Evolutionary conservation across 2,329 filamentous ascomycete species (phyloP).

Genomic region (Calonectria henricotiae): DNA sequence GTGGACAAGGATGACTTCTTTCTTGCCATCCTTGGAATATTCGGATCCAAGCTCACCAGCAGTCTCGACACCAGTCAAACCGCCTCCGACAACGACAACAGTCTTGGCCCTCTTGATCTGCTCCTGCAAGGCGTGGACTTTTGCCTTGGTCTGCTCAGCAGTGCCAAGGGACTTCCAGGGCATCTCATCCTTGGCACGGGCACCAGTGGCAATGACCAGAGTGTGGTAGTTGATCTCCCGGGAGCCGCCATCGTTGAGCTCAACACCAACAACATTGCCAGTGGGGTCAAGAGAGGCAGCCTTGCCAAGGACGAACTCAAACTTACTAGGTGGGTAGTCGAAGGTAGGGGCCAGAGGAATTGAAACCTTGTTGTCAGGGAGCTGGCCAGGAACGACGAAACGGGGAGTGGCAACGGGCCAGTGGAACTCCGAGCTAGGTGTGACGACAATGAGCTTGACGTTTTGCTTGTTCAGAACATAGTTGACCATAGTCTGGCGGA

Average conservation of each 20-base stretch:
- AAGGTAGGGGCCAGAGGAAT: conserved; percentile 62
- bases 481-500: conserved; percentile 68
- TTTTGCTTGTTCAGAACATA: conserved; percentile 59
- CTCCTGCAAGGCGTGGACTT: conserved; percentile 57
- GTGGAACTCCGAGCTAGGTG: conserved; percentile 67
- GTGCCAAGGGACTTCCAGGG: conserved; percentile 68
- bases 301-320: conserved; percentile 69
- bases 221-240: conserved; percentile 66
- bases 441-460: conserved; percentile 65
- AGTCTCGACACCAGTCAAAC: conserved; percentile 67
- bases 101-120: conserved; percentile 63
- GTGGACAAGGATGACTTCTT: conserved; percentile 66
- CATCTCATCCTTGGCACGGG: conserved; percentile 61
- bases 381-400: conserved; percentile 64
- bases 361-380: conserved; percentile 61
- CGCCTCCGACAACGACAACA: conserved; percentile 70
- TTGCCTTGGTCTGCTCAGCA: conserved; percentile 61
- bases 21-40: conserved; percentile 62
- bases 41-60: conserved; percentile 68
- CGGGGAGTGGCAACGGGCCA: conserved; percentile 68
- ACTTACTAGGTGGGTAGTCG: conserved; percentile 64
- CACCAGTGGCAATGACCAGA: conserved; percentile 72
- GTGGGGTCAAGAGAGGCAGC: conserved; percentile 64
- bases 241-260: conserved; percentile 55
- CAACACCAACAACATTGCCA: conserved; percentile 62